Evolutionary conservation across 2,329 filamentous ascomycete species (phyloP), one percentile per base, ranked within the genome.

Genomic region (Stenocarpella maydis): DNA sequence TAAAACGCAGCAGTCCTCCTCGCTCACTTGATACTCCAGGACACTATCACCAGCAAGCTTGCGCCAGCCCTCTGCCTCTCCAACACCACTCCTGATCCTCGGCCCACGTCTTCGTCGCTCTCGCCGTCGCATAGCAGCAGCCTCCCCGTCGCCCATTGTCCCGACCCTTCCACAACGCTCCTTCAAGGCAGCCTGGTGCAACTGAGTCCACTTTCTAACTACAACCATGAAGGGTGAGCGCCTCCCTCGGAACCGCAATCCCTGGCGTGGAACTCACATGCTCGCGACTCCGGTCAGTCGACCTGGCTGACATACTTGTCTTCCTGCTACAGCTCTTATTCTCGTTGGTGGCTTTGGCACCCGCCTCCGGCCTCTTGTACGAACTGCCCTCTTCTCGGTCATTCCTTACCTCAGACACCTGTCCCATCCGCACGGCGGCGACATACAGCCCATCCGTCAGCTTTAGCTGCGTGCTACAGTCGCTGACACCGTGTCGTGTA

Each of bases 271-370:
- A 26, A 12, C 15, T 31, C 12, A 5, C 17, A 43, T 28, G 3
- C 37, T 19, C n/a, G 55, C 64, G 41, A 49, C 10, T 21, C 10
- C 26, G 28, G 41, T 3, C 24, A 21, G 34, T 37, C 17, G 7
- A 49, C 68, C 74, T 79, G 66, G 31, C 31, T 31, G 31, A 31
- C 31, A 31, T 31, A 76, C 72, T 45, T 67, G 50, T 41, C 34
- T 47, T 19, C 54, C 60, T 53, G 67, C 19, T 74, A 72, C 79
- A 98, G 94, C 95, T 85, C 92, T 98, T 80, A 98, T 97, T 91
- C 95, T 98, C 80, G 96, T 98, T 83, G 96, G 96, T 85, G 96
- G 95, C 82, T 99, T 98, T 83, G 95, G 95, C 85, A 99, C 95
- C 82, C 95, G 95, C 84, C 92, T 99, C 78, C 93, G 95, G 80